Evolutionary conservation across 2,329 filamentous ascomycete genomes (phyloP).

Genomic region (Akanthomyces lecanii): DNA sequence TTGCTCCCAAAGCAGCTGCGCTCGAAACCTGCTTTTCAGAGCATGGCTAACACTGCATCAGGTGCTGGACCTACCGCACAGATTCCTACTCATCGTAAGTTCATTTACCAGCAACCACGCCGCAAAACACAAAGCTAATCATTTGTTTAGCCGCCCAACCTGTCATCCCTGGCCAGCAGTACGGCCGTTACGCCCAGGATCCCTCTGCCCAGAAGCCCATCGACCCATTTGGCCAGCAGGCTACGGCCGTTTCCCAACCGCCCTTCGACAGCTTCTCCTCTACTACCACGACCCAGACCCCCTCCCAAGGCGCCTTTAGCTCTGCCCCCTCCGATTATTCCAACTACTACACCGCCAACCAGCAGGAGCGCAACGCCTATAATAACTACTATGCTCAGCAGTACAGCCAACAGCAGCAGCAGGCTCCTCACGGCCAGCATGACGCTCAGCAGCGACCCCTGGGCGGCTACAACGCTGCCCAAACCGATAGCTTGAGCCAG

Average conservation of each 20-base stretch:
- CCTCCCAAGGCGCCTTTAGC: constrained; percentile 63
- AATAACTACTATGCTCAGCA: constrained; percentile 71
- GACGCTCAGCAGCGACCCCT: constrained; percentile 74
- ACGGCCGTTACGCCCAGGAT: constrained; percentile 67
- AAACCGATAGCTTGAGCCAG: constrained; percentile 60
- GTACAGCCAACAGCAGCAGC: constrained; percentile 53
- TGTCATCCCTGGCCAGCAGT: constrained; percentile 59
- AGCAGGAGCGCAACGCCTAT: constrained; percentile 68
- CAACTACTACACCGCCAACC: constrained; percentile 78
- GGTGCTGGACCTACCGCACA: not conserved
- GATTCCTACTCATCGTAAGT: constrained; percentile 26
- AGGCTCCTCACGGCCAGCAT: constrained; percentile 62
- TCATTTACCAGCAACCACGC: not conserved
- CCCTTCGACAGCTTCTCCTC: constrained; percentile 60
- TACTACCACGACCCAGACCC: constrained; percentile 55
- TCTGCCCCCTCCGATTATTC: constrained; percentile 76
- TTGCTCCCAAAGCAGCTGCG: constrained; percentile 18
- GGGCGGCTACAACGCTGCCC: constrained; percentile 67
- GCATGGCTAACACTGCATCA: not conserved
- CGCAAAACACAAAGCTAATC: not conserved
- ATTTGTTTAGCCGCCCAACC: constrained; percentile 37
- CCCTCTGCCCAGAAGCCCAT: constrained; percentile 72
- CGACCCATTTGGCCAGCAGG: constrained; percentile 80
- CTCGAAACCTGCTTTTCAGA: not conserved
- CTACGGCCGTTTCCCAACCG: constrained; percentile 42